Evolutionary conservation across 805 yeast species (phyloP).

Genomic region (Candida broadrunensis): DNA sequence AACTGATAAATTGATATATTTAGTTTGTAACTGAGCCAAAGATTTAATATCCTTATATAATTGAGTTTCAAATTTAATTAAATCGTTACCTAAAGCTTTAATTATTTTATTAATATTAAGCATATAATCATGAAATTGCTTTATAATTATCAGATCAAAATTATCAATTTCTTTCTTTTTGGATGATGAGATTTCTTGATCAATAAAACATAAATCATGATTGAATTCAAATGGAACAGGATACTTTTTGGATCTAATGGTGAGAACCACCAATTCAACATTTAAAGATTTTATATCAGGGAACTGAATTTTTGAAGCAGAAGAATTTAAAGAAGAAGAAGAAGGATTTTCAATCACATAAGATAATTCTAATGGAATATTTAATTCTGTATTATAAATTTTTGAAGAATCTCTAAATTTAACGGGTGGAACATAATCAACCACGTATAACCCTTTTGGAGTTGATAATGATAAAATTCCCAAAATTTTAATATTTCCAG

Average conservation of each 20-base stretch:
- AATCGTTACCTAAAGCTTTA: slow-evolving; percentile 32
- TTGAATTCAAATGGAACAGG: slow-evolving; percentile 38
- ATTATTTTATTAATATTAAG: slow-evolving; percentile 25
- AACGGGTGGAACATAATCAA: slow-evolving; percentile 31
- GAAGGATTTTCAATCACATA: slow-evolving; percentile 4
- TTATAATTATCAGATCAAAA: slow-evolving; percentile 31
- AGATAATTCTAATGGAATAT: slow-evolving; percentile 31
- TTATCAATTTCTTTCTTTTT: slow-evolving; percentile 21
- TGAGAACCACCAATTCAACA: slow-evolving; percentile 35
- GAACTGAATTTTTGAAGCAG: slow-evolving; percentile 3
- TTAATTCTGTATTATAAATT: slow-evolving; percentile 14
- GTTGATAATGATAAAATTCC: slow-evolving; percentile 35
- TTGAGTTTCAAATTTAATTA: slow-evolving; percentile 30
- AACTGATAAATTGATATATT: slow-evolving; percentile 29
- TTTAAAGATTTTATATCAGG: slow-evolving; percentile 34
- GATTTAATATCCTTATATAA: slow-evolving; percentile 34
- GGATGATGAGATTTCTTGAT: slow-evolving; percentile 25
- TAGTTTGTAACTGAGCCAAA: slow-evolving; percentile 31
- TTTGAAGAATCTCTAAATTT: slow-evolving; percentile 16
- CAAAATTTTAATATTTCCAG: slow-evolving; percentile 25
- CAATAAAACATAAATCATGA: slow-evolving; percentile 37
- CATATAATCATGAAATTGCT: slow-evolving; percentile 24
- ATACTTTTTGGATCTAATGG: slow-evolving; percentile 31
- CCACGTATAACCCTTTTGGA: slow-evolving; percentile 26
- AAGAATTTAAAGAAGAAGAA: background rate